Evolutionary conservation across 2,329 filamentous ascomycete genomes (phyloP), one percentile per base, ranked within the genome.

Genomic region (Magnaporthiopsis incrustans): DNA sequence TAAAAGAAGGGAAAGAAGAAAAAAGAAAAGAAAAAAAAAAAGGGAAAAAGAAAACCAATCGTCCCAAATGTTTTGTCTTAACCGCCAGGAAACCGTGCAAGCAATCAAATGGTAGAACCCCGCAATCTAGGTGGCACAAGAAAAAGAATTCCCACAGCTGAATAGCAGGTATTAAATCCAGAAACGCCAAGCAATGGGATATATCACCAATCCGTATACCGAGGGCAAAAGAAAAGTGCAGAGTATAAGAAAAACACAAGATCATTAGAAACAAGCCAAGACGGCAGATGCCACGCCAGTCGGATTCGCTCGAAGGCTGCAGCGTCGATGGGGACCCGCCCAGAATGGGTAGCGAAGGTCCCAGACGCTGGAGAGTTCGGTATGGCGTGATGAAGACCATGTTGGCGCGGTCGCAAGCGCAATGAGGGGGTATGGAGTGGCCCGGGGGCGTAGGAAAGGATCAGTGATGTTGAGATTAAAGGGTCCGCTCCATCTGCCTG

Each of bases 111-210:
- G 44, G 22, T 53, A 53, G n/a, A 53, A 22, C 22, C 22, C 44
- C 44, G 44, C 44, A 53, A 53, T 53, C 44, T 53, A 53, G 44
- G 44, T 53, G 44, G 44, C 44, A 22, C 44, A 10, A 53, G 8
- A 58, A 15, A 62, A 26, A 30, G 57, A 57, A 62, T 22, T 26
- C 57, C 18, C 33, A 27, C 53, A 35, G 59, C 50, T 30, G 26
- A 58, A 53, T 63, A 66, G 62, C 64, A 59, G 53, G 44, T 38
- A 59, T 35, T 56, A 32, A 27, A 57, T 63, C 68, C 68, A 66
- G 65, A 59, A 72, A 73, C 71, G 71, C 71, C 72, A 65, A 60
- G 68, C 65, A 64, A 71, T 71, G 69, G 63, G 30, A 62, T 62
- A 66, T 63, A 64, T 68, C 64, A 64, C 65, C 65, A 63, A 69